Base-by-base conservation (phyloP, 2,329 filamentous ascomycete species). In the Talaromyces sp. region DNA sequence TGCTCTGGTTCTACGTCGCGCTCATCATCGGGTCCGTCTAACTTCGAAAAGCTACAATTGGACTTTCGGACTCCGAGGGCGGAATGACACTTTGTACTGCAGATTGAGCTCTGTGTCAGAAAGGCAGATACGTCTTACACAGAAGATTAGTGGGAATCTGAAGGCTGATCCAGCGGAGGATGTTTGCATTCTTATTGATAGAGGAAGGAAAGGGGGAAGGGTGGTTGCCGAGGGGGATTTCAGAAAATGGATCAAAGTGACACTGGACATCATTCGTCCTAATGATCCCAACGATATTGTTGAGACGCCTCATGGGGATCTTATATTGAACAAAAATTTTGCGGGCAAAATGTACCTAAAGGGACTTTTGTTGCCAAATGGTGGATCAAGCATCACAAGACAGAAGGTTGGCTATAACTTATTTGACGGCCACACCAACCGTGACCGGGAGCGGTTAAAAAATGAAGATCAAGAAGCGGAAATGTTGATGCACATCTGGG, bases 341-440 rank as follows among this genome's bases (percentile, higher is more conserved):
- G 15, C 15, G 25, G 43, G 45, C 8, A 15, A 17, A 31, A 19
- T 59, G 17, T 64, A 64, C 27, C 43, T 64, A 1, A 64, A 64
- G 22, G 62, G 62, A 13, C 22, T 64, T 3, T 33, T 50, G 31
- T 33, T 64, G 3, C 33, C 43, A 27, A 39, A 5, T 13, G 10
- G 33, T 3, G 22, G n/a, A 17, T 52, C 43, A 6, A 37, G 9
- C n/a, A 27, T 22, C 9, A 35, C 13, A 22, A 13, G 39, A 13
- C 17, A 47, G 17, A 17, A 50, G 10, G n/a, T 33, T 35, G 43
- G 54, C 8, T 64, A 64, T 52, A 64, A 60, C 45, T 59, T 64
- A 8, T 11, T 49, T 27, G 11, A 37, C 3, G 62, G 54, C 7
- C 31, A 19, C 2, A 11, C 25, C 31, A 59, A 59, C 19, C 43